phyloP scores from a whole-genome alignment of 1,284 basidiomycete species.

The Moesziomyces aphidis region DNA sequence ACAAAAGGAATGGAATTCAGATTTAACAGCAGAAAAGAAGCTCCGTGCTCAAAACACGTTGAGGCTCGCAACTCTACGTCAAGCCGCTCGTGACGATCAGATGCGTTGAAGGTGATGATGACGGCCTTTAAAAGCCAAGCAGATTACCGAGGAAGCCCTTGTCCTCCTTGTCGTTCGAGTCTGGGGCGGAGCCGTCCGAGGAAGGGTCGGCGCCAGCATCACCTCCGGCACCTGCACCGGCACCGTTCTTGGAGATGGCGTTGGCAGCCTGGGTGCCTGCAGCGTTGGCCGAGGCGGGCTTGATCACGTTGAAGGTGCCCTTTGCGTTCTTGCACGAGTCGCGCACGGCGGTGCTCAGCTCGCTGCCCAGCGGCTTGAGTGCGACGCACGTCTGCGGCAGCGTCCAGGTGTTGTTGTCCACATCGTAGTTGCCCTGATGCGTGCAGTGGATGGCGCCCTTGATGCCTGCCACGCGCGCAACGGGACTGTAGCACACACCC shows the following conservation, averaged over 20 bases:
- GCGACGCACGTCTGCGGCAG: slow-evolving; percentile 42
- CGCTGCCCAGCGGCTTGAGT: slow-evolving; percentile 27
- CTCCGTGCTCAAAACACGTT: too few species aligned
- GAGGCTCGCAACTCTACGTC: too few species aligned
- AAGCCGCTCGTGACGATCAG: too few species aligned
- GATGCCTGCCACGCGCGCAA: slow-evolving; percentile 27
- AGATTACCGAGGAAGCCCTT: slow-evolving; percentile 9
- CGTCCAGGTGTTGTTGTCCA: slow-evolving; percentile 37
- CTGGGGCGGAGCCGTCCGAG: neutral
- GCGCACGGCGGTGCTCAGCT: slow-evolving; percentile 17
- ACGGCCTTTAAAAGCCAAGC: slow-evolving; percentile 2
- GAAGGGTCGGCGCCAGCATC: neutral
- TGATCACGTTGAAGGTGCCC: slow-evolving; percentile 31
- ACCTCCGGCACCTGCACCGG: neutral
- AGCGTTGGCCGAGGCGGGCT: slow-evolving; percentile 16
- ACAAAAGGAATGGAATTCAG: too few species aligned
- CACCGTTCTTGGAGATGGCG: slow-evolving; percentile 9
- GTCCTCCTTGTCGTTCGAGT: slow-evolving; percentile 6
- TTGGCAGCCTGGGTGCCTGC: slow-evolving; percentile 21
- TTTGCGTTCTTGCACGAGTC: slow-evolving; percentile 28
- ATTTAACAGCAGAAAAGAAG: too few species aligned
- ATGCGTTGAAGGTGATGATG: neutral
- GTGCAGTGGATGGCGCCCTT: slow-evolving; percentile 30
- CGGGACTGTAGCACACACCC: slow-evolving; percentile 37
- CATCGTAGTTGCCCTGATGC: slow-evolving; percentile 35